phyloP scores from a whole-genome alignment of 2,329 filamentous ascomycete genomes.

The Colletotrichum endophyticum region DNA sequence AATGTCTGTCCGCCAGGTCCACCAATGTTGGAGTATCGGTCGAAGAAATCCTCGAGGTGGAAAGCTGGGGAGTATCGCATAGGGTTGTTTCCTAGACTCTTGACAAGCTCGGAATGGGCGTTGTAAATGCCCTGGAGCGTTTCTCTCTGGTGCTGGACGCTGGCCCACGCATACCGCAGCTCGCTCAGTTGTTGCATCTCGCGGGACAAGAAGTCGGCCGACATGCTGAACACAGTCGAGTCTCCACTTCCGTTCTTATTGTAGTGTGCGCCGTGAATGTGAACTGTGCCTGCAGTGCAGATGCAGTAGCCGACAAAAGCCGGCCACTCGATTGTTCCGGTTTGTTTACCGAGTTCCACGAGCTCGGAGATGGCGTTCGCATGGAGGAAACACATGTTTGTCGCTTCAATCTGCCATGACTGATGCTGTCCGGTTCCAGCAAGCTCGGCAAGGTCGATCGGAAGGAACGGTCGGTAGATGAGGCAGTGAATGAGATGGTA shows the following conservation, averaged over 20 bases:
- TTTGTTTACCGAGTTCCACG: slow-evolving; percentile 78
- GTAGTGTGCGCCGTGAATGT: slow-evolving; percentile 86
- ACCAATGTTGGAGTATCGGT: slow-evolving; percentile 70
- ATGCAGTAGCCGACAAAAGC: slow-evolving; percentile 88
- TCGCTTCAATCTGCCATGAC: slow-evolving; percentile 91
- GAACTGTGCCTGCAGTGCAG: slow-evolving; percentile 85
- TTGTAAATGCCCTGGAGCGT: slow-evolving; percentile 78
- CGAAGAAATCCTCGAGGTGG: slow-evolving; percentile 87
- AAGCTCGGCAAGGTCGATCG: slow-evolving; percentile 82
- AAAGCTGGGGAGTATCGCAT: slow-evolving; percentile 81
- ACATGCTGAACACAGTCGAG: slow-evolving; percentile 67
- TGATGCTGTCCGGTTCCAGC: slow-evolving; percentile 83
- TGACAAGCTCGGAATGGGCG: slow-evolving; percentile 82
- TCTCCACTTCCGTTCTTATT: slow-evolving; percentile 56
- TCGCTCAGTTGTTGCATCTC: slow-evolving; percentile 83
- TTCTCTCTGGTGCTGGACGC: slow-evolving; percentile 80
- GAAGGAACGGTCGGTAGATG: slow-evolving; percentile 85
- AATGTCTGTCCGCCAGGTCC: slow-evolving; percentile 63
- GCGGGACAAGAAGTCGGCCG: slow-evolving; percentile 72
- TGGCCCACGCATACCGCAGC: slow-evolving; percentile 76
- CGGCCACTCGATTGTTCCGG: slow-evolving; percentile 80
- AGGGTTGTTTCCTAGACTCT: slow-evolving; percentile 69
- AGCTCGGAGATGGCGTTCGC: slow-evolving; percentile 87
- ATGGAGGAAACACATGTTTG: slow-evolving; percentile 84
- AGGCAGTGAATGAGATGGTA: slow-evolving; percentile 89